Evolutionary conservation across 176 grass and related monocot genomes (phyloP), one percentile per base, ranked within the genome.

Genomic region (Oryza glaberrima): DNA sequence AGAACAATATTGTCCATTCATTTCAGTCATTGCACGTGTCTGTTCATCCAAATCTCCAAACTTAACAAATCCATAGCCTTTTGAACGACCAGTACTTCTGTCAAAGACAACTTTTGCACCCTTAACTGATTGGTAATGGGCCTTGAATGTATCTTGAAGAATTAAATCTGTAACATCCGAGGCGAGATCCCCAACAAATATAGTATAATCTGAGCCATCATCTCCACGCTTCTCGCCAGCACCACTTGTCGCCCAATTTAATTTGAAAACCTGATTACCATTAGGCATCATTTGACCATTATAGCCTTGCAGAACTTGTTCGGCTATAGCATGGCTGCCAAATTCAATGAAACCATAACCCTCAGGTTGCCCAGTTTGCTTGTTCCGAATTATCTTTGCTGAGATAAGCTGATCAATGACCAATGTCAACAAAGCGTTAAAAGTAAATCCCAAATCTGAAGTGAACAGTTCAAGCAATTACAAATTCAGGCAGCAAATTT

Each of bases 251-350:
- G 86, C 83, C 95, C 95, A 94, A 30, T 92, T 92, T 74, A 97
- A 79, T 47, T 88, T 88, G 81, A 92, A 97, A 46, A 82, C 71
- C 44, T 83, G 79, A 46, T 86, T 81, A 38, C 74, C 70, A 80
- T 90, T 97, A 73, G 94, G 94, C 94, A 94, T 97, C 60, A 89
- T 82, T 77, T 94, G 94, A 84, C 94, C 90, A 83, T 92, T 92
- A 70, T 87, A 97, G 25, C 88, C 82, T 77, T 81, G 85, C 36
- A 97, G 82, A 83, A 90, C 75, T 78, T 82, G 82, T 35, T 94
- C 94, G 38, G 94, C 94, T 56, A 84, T 79, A 56, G 77, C 85
- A 83, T 79, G 90, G 63, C 64, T 84, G 65, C 72, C 36, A 82
- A 97, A 94, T 78, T 92, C 92, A 77, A 97, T 82, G 77, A 90